Percentiles rank a stretch among this genome's conserved stretches.
These are phyloP conservation scores for Musa troglodytarum DNA, from an alignment of 176 grass and related monocot species.

Conservation along the genomic window DNA sequence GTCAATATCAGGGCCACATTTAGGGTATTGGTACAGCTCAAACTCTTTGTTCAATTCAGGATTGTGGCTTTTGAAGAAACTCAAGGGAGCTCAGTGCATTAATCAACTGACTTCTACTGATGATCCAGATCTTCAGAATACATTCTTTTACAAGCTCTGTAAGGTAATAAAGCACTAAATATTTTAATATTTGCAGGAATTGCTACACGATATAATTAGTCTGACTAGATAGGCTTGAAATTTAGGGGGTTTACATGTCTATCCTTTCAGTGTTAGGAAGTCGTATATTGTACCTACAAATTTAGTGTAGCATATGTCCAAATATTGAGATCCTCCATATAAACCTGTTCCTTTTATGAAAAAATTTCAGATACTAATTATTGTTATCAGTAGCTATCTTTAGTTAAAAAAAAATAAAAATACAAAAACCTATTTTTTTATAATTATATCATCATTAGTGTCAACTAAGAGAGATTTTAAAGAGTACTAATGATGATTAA, in stretches of 20 bases:
- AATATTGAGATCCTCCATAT: too few relatives aligned
- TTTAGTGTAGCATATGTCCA: too few relatives aligned
- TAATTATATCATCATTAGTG: too few relatives aligned
- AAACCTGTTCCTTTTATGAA: too few relatives aligned
- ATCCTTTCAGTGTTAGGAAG: too few relatives aligned
- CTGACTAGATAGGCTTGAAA: not conserved
- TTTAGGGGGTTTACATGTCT: not conserved
- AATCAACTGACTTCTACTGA: slow-evolving; percentile 94
- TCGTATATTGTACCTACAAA: too few relatives aligned
- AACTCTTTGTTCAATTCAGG: slow-evolving; percentile 94
- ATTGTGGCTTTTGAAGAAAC: slow-evolving; percentile 77
- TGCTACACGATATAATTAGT: not conserved
- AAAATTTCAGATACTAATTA: too few relatives aligned
- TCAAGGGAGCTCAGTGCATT: slow-evolving; percentile 74
- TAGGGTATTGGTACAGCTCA: slow-evolving; percentile 89
- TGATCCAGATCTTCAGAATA: slow-evolving; percentile 62
- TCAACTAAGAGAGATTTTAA: too few relatives aligned
- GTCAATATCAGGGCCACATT: slow-evolving; percentile 87
- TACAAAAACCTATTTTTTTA: too few relatives aligned
- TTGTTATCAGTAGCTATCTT: too few relatives aligned
- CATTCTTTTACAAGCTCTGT: slow-evolving; percentile 76
- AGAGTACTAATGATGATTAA: too few relatives aligned
- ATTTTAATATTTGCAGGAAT: not conserved
- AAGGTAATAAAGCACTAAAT: slow-evolving; percentile 34
- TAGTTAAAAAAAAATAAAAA: too few relatives aligned